Evolutionary conservation across 2,329 filamentous ascomycete species (phyloP), one percentile per base, ranked within the genome.

Genomic region (Orbilia quercus): DNA sequence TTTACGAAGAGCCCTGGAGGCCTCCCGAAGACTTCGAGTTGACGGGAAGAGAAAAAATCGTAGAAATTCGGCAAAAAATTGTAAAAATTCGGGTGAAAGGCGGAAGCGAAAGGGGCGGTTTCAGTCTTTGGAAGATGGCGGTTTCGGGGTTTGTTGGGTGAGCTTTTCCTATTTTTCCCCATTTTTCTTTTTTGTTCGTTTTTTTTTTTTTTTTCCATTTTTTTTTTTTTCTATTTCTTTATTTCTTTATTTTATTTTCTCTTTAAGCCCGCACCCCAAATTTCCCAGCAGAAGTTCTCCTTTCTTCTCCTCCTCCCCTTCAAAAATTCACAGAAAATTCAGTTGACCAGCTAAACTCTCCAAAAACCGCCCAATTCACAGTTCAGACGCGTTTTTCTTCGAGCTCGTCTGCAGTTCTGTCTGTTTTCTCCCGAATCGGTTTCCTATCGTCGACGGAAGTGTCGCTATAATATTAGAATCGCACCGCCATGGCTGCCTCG

Each of bases 301-400:
- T 12, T 59, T 47, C 51, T 40, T 38, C 44, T 22, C 44, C 48
- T 44, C 40, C 12, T 25, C 16, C 50, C 20, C 31, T 47, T 57
- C 51, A 50, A 53, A 57, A 73, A 60, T 55, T 72, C 53, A 34
- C 31, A 71, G 50, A 71, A 70, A 63, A 72, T 59, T 40, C 51
- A 60, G 42, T 45, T 60, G 38, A 23, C 60, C 67, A 44, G 31
- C n/a, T 12, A 59, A 60, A 25, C 60, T 16, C 14, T 34, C 44
- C 14, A 62, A 62, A 51, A 48, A 14, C 20, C 44, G 47, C 58
- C 67, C 45, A 58, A 54, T 38, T 40, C 45, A 23, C 44, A 58
- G 36, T 62, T 25, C 54, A 44, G 38, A 65, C 59, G 51, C 66
- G 44, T 57, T 16, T 1, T 11, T 54, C 25, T 45, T 47, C 36